Evolutionary conservation across 495 filamentous ascomycete species (phyloP).

Genomic region (Astrothelium macrocarpum): DNA sequence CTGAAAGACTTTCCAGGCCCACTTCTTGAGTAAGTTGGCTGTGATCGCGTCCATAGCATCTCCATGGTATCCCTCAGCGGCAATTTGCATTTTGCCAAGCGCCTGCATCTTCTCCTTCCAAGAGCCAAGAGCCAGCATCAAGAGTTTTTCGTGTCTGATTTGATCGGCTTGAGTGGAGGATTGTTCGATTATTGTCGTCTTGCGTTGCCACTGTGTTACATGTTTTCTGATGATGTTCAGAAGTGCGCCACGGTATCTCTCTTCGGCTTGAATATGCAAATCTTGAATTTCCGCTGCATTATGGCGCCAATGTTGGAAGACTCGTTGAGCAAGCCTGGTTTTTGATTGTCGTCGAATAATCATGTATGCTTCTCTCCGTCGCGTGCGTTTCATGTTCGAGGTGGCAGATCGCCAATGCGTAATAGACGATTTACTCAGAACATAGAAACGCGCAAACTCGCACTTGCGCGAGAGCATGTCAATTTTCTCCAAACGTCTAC

Average conservation of each 20-base stretch:
- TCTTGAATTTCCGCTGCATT: conserved; percentile 34
- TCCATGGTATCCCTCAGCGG: conserved; percentile 8
- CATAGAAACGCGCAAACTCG: conserved; percentile 47
- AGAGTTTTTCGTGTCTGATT: background rate
- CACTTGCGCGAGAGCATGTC: conserved; percentile 44
- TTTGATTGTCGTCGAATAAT: conserved; percentile 49
- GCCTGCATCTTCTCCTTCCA: conserved; percentile 7
- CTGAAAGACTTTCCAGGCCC: conserved; percentile 39
- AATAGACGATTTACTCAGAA: conserved; percentile 41
- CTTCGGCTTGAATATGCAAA: conserved; percentile 36
- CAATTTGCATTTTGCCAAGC: conserved; percentile 17
- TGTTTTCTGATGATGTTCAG: background rate
- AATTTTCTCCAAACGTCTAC: conserved; percentile 36
- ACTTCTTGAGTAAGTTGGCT: conserved; percentile 40
- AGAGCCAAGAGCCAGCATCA: background rate
- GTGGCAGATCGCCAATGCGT: conserved; percentile 48
- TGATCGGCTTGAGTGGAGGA: background rate
- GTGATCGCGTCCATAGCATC: conserved; percentile 13
- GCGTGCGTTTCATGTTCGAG: conserved; percentile 41
- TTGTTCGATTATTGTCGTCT: conserved; percentile 10
- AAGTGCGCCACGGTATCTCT: conserved; percentile 28
- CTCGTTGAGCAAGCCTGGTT: conserved; percentile 43
- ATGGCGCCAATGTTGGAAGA: conserved; percentile 39
- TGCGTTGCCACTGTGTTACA: conserved; percentile 13
- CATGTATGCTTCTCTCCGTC: conserved; percentile 49